Evolutionary conservation across 441 rosid species (phyloP).

Genomic region (Biscutella auriculata): DNA sequence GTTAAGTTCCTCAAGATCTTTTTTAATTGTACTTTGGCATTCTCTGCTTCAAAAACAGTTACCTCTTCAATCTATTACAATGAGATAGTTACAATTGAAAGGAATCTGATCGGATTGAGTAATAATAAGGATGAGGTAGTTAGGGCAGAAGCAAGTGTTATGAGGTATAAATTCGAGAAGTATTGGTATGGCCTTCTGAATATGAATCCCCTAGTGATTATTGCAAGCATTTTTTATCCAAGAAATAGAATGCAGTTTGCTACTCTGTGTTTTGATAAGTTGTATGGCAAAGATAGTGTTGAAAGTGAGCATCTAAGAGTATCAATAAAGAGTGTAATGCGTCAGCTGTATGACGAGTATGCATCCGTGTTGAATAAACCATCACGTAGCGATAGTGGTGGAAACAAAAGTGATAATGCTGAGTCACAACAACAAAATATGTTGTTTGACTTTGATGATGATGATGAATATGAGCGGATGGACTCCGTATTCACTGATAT

Average conservation of each 20-base stretch:
- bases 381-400: not conserved
- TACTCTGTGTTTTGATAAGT: not conserved
- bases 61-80: not conserved
- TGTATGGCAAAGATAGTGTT: not conserved
- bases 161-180: not conserved
- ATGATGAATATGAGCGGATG: not conserved
- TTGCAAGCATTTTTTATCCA: not conserved
- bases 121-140: not conserved
- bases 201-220: not conserved
- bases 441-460: not conserved
- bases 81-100: not conserved
- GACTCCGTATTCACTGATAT: not conserved
- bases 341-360: not conserved
- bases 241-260: not conserved
- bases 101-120: not conserved
- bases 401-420: not conserved
- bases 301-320: not conserved
- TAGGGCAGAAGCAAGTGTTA: too few relatives aligned
- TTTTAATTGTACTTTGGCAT: not conserved
- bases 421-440: not conserved
- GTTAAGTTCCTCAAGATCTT: not conserved
- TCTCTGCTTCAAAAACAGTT: not conserved
- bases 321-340: not conserved
- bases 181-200: not conserved
- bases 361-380: too few relatives aligned